Evolutionary conservation across 1,284 basidiomycete species (phyloP).

Genomic region (Crepidotus sp.): DNA sequence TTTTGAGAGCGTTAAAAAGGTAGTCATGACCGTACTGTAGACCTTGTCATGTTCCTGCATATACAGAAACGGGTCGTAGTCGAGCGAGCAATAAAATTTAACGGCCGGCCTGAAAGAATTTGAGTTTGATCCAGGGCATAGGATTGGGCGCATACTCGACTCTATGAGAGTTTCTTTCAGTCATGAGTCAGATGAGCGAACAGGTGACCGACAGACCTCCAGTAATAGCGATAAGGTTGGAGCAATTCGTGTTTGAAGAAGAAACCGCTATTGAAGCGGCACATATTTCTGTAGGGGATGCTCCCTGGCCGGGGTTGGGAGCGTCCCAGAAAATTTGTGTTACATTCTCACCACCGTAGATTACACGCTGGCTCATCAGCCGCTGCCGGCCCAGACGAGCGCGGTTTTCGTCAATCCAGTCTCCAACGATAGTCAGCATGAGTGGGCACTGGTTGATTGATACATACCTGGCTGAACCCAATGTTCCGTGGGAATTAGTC

Average conservation of each 20-base stretch:
- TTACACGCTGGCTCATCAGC: conserved; percentile 56
- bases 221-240: conserved; percentile 73
- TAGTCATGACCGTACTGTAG: conserved; percentile 40
- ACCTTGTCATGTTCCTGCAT: conserved; percentile 72
- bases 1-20: not conserved
- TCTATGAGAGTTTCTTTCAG: conserved; percentile 21
- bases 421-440: not conserved
- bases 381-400: conserved; percentile 55
- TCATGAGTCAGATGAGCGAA: not conserved
- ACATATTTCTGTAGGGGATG: conserved; percentile 35
- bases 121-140: conserved; percentile 20
- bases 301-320: conserved; percentile 31
- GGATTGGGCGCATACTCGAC: conserved; percentile 28
- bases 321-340: not conserved
- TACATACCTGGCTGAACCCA: conserved; percentile 62
- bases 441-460: not conserved
- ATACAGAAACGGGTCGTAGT: conserved; percentile 73
- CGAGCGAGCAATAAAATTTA: conserved; percentile 60
- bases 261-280: conserved; percentile 36
- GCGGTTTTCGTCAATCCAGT: conserved; percentile 53
- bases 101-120: conserved; percentile 68
- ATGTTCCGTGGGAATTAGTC: conserved; percentile 59
- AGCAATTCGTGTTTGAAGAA: conserved; percentile 74
- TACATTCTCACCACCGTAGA: conserved; percentile 52
- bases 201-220: conserved; percentile 48